Base-by-base conservation (phyloP, 768 basidiomycete genomes). In the Phylloporus scabripes region DNA sequence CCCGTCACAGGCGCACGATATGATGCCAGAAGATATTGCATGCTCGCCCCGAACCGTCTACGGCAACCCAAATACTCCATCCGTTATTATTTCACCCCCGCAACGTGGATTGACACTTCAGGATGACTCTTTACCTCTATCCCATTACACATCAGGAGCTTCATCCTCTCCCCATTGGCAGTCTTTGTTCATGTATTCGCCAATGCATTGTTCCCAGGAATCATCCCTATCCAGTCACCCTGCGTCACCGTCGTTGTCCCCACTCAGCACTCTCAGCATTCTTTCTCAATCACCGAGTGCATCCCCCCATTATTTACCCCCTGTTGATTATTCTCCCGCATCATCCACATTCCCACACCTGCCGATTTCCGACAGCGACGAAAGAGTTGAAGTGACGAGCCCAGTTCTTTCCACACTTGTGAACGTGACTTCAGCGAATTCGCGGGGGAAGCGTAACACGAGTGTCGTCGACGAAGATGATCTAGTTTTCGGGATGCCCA, bases 11-110 rank as follows among this genome's bases (percentile, higher is more conserved):
- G 15, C 49, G 0, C 45, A 48, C 7, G 37, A 50, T 0, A 4
- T 60, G 11, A 51, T 53, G 51, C 55, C 23, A 0, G 63, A 64
- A 8, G 65, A 67, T 0, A 50, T 64, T 0, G 63, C 56, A 0
- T 63, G 60, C 3, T 33, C 51, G 0, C 56, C 56, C 0, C 49
- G 52, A 32, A 12, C 20, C 9, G 14, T 21, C 4, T 21, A 36
- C 0, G 41, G 51, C 7, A 7, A 36, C 24, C 31, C 34, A 21
- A n/a, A 29, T 5, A 23, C 41, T 6, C 29, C 48, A 1, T 40
- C 8, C 0, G 47, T 52, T 9, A 3, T 24, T 18, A 11, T 24
- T 18, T 37, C 36, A 15, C 38, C 49, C 0, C 40, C 49, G 6
- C 42, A 45, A 4, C 28, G 18, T 24, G 32, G 9, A 10, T 28